Evolutionary conservation across 805 yeast species (phyloP).

Genomic region (Ogataea pilisensis): DNA sequence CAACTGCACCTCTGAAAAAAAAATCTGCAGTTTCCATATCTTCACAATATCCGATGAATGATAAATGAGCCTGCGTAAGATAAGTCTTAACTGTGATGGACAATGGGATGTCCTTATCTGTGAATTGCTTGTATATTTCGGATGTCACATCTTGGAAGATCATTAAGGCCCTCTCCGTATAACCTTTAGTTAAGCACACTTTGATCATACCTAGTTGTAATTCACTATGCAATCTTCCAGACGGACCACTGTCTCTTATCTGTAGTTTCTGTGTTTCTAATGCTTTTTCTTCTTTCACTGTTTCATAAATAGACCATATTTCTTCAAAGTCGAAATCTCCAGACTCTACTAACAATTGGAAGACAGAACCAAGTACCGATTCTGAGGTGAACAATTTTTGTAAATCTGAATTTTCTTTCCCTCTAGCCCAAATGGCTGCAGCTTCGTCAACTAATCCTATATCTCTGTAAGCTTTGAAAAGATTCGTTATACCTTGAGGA

Average conservation of each 20-base stretch:
- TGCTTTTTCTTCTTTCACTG: slow-evolving; percentile 27
- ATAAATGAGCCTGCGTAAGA: slow-evolving; percentile 68
- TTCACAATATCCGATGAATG: slow-evolving; percentile 72
- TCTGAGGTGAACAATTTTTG: slow-evolving; percentile 52
- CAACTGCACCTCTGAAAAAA: slow-evolving; percentile 69
- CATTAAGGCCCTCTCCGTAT: slow-evolving; percentile 58
- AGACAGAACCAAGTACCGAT: slow-evolving; percentile 60
- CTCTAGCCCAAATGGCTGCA: slow-evolving; percentile 61
- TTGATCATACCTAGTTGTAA: slow-evolving; percentile 68
- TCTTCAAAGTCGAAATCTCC: slow-evolving; percentile 59
- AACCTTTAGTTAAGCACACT: slow-evolving; percentile 61
- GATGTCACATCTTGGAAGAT: slow-evolving; percentile 57
- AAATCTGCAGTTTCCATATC: slow-evolving; percentile 67
- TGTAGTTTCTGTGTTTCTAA: no score
- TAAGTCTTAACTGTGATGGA: slow-evolving; percentile 40
- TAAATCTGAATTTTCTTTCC: slow-evolving; percentile 39
- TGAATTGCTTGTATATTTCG: slow-evolving; percentile 35
- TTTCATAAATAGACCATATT: slow-evolving; percentile 48
- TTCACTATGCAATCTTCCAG: slow-evolving; percentile 32
- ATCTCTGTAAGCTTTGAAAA: slow-evolving; percentile 56
- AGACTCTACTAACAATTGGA: slow-evolving; percentile 61
- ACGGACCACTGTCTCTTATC: neutral
- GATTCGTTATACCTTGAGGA: slow-evolving; percentile 51
- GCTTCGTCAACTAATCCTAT: slow-evolving; percentile 58
- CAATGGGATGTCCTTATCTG: slow-evolving; percentile 15